Evolutionary conservation across 2,329 filamentous ascomycete genomes (phyloP).

Genomic region (Zasmidium citrigriseum): DNA sequence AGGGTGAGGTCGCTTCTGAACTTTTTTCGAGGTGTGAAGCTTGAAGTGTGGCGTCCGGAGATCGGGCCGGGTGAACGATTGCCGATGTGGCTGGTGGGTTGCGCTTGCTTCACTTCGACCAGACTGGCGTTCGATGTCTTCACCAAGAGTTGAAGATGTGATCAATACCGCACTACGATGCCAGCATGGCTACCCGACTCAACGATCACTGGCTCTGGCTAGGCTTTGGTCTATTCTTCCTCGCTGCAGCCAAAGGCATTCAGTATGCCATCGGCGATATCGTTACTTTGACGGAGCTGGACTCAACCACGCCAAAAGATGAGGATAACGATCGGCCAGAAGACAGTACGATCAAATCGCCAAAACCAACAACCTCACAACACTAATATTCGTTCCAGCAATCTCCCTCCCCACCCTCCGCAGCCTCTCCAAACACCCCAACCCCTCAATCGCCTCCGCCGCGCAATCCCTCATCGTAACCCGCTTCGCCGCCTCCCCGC

Average conservation of each 20-base stretch:
- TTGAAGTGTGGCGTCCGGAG: conserved; percentile 8
- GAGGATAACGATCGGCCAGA: conserved; percentile 61
- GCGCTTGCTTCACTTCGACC: background rate
- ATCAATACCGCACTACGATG: background rate
- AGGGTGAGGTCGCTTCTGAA: conserved; percentile 3
- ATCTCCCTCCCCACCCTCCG: conserved; percentile 44
- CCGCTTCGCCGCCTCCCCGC: conserved; percentile 22
- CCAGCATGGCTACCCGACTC: conserved; percentile 15
- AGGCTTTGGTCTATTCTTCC: conserved; percentile 56
- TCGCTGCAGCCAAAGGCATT: conserved; percentile 60
- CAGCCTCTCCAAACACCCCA: conserved; percentile 43
- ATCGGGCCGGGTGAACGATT: background rate
- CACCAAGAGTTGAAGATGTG: background rate
- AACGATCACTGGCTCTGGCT: conserved; percentile 50
- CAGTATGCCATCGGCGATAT: conserved; percentile 60
- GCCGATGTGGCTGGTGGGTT: background rate
- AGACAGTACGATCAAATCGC: conserved; percentile 13
- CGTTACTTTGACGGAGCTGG: conserved; percentile 65
- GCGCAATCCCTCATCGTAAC: conserved; percentile 31
- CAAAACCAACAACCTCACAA: background rate
- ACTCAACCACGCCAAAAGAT: conserved; percentile 69
- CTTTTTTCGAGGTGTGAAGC: conserved; percentile 22
- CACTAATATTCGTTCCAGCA: conserved; percentile 24
- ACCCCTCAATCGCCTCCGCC: conserved; percentile 45
- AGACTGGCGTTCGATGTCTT: no score